Evolutionary conservation across 805 yeast species (phyloP).

Genomic region (Candida dendrica): DNA sequence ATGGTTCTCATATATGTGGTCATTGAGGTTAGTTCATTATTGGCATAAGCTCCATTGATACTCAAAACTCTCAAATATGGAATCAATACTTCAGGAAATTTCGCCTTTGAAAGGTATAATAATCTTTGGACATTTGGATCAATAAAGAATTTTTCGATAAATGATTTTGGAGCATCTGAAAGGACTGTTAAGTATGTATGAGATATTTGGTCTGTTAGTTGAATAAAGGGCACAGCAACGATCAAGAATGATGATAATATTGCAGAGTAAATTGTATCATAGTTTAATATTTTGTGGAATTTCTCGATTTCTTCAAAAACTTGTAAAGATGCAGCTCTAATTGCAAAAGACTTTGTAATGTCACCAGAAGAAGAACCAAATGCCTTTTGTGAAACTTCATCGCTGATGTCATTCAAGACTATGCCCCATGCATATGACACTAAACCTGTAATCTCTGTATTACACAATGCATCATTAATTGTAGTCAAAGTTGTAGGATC

Average conservation of each 20-base stretch:
- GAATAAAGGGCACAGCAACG: slow-evolving; percentile 35
- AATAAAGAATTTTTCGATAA: slow-evolving; percentile 31
- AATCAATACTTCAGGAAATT: slow-evolving; percentile 60
- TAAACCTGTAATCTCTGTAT: slow-evolving; percentile 36
- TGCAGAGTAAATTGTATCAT: slow-evolving; percentile 45
- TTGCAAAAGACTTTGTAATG: slow-evolving; percentile 6
- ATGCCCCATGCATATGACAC: slow-evolving; percentile 64
- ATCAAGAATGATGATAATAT: slow-evolving; percentile 29
- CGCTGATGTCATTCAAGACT: slow-evolving; percentile 42
- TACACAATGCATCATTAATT: slow-evolving; percentile 33
- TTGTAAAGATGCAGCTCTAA: slow-evolving; percentile 29
- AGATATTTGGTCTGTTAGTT: slow-evolving; percentile 31
- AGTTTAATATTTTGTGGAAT: slow-evolving; percentile 35
- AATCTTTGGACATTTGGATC: slow-evolving; percentile 26
- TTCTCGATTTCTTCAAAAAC: slow-evolving; percentile 39
- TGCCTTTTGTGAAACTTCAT: slow-evolving; percentile 34
- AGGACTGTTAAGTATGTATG: slow-evolving; percentile 23
- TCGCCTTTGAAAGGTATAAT: slow-evolving; percentile 49
- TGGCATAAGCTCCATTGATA: slow-evolving; percentile 61
- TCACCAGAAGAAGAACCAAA: slow-evolving; percentile 18
- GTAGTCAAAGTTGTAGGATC: slow-evolving; percentile 30
- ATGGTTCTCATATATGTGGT: slow-evolving; percentile 52
- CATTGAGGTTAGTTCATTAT: slow-evolving; percentile 50
- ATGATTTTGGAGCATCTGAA: slow-evolving; percentile 25
- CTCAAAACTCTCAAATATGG: slow-evolving; percentile 57